phyloP scores from a whole-genome alignment of 2,329 filamentous ascomycete species.

The Acarospora socialis region DNA sequence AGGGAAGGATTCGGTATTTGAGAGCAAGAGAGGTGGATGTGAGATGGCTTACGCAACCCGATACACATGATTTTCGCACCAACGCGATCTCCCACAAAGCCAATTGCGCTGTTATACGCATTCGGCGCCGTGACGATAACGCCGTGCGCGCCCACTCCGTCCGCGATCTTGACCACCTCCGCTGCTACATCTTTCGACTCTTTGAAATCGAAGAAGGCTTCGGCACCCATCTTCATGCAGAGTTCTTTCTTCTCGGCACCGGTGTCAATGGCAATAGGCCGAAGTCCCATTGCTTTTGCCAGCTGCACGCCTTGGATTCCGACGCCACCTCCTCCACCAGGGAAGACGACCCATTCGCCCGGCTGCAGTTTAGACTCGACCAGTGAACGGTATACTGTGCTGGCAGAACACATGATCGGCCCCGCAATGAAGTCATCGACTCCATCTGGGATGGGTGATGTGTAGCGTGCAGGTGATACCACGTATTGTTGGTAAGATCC shows the following conservation, averaged over 20 bases:
- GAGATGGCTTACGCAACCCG: constrained; percentile 23
- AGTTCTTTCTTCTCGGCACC: constrained; percentile 34
- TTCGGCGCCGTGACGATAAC: constrained; percentile 28
- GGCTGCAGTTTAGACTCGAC: constrained; percentile 35
- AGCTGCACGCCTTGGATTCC: constrained; percentile 44
- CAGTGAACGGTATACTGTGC: constrained; percentile 44
- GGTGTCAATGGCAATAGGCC: constrained; percentile 41
- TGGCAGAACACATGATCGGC: constrained; percentile 46
- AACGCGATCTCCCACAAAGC: constrained; percentile 33
- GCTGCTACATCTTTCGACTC: constrained; percentile 22
- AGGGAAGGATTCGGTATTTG: too few species aligned
- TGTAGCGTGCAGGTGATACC: constrained; percentile 40
- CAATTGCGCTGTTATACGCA: constrained; percentile 29
- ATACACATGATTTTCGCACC: constrained; percentile 40
- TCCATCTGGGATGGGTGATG: constrained; percentile 40
- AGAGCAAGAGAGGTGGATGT: too few species aligned
- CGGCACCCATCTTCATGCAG: constrained; percentile 36
- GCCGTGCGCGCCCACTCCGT: constrained; percentile 34
- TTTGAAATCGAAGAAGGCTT: constrained; percentile 43
- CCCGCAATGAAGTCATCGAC: constrained; percentile 42
- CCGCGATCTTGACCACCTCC: constrained; percentile 32
- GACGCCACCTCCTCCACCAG: constrained; percentile 41
- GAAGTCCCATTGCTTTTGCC: constrained; percentile 41
- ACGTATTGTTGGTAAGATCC: constrained; percentile 48
- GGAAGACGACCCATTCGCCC: constrained; percentile 41